Evolutionary conservation across 2,329 filamentous ascomycete genomes (phyloP).

Genomic region (Diplocarpon mali): DNA sequence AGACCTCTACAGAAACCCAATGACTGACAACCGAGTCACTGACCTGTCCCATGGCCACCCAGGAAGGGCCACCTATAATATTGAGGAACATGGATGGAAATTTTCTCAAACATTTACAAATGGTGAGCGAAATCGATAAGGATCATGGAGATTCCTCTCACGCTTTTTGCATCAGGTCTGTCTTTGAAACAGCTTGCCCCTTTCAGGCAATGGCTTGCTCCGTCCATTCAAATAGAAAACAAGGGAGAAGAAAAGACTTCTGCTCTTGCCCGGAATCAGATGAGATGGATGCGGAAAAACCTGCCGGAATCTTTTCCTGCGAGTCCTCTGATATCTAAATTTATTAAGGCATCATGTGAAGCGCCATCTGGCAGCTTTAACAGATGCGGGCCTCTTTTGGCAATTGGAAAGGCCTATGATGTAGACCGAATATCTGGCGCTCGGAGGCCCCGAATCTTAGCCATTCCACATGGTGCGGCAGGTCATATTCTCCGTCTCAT

Average conservation of each 20-base stretch:
- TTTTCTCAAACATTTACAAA: conserved; percentile 18
- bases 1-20: conserved; percentile 30
- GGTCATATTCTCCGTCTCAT: conserved; percentile 25
- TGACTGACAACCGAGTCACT: conserved; percentile 37
- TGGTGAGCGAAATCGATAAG: background rate
- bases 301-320: conserved; percentile 21
- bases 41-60: conserved; percentile 43
- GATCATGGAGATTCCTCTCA: conserved; percentile 3
- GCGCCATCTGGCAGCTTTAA: conserved; percentile 3
- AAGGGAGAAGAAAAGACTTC: conserved; percentile 6
- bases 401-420: conserved; percentile 17
- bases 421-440: conserved; percentile 12
- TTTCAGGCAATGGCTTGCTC: conserved; percentile 18
- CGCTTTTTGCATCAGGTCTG: conserved; percentile 9
- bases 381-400: conserved; percentile 15
- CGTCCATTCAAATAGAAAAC: conserved; percentile 14
- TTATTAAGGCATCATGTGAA: conserved; percentile 1
- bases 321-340: conserved; percentile 7
- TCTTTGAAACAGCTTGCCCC: conserved; percentile 21
- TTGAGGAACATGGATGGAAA: conserved; percentile 23
- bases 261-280: conserved; percentile 10
- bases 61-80: conserved; percentile 37
- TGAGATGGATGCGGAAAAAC: conserved; percentile 18
- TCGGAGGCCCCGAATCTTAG: conserved; percentile 17
- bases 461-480: conserved; percentile 22